Percentiles rank a stretch among this genome's conserved stretches.
These are phyloP conservation scores for Penicillium glabrum DNA, from an alignment of 2,329 filamentous ascomycete species.

Conservation along the genomic window DNA sequence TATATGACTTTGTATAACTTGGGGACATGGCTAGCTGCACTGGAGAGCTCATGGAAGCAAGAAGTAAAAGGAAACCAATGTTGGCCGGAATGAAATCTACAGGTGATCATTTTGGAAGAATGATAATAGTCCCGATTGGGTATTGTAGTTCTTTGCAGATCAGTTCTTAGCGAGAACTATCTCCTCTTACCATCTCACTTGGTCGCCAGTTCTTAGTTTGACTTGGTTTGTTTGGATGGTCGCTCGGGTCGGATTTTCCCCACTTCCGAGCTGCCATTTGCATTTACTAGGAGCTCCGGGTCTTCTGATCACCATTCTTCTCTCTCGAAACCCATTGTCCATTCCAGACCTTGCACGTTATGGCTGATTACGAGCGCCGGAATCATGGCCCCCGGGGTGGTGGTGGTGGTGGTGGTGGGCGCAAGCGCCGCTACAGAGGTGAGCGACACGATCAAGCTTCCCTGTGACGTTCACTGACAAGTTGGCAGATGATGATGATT, in stretches of 20 bases:
- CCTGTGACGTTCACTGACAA: constrained; percentile 27
- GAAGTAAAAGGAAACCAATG: too few species aligned
- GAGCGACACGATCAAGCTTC: constrained; percentile 15
- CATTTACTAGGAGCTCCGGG: constrained; percentile 13
- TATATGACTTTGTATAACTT: not conserved
- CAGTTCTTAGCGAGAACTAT: too few species aligned
- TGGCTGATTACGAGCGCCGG: constrained; percentile 59
- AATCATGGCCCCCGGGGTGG: constrained; percentile 50
- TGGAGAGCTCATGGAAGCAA: too few species aligned
- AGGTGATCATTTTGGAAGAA: too few species aligned
- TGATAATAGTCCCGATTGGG: not conserved
- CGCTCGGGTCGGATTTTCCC: constrained; percentile 21
- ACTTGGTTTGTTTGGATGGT: not conserved
- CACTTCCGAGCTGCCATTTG: constrained; percentile 14
- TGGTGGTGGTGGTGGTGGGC: constrained; percentile 41
- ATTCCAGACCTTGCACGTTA: constrained; percentile 5
- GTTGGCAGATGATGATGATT: constrained; percentile 69
- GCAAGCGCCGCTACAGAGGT: constrained; percentile 83
- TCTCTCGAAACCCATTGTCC: constrained; percentile 8
- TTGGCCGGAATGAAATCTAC: too few species aligned
- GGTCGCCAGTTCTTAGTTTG: not conserved
- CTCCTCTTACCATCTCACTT: too few species aligned
- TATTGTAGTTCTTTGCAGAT: not conserved
- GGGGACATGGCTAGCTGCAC: not conserved
- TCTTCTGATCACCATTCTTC: constrained; percentile 1